phyloP scores from a whole-genome alignment of 495 filamentous ascomycete genomes.

The Neurospora sp. region DNA sequence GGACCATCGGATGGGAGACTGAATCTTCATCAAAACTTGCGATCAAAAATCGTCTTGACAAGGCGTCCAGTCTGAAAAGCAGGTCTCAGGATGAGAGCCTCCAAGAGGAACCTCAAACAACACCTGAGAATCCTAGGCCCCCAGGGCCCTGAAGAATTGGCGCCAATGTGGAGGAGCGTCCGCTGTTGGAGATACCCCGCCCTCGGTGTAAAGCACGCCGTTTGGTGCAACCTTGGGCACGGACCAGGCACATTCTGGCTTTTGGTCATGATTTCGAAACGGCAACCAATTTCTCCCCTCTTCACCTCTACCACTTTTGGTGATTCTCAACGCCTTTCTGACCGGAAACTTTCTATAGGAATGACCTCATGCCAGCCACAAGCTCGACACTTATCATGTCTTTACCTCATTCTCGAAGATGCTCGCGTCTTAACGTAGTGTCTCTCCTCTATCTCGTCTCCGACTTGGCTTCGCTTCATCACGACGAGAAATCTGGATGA shows the following conservation, averaged over 20 bases:
- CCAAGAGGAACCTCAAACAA: background rate
- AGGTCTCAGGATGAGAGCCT: background rate
- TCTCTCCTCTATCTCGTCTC: background rate
- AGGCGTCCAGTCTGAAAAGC: background rate
- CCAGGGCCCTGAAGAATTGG: background rate
- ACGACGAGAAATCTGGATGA: background rate
- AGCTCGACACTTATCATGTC: background rate
- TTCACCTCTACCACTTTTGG: background rate
- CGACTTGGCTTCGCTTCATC: background rate
- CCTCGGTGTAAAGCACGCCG: background rate
- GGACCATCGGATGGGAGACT: no score
- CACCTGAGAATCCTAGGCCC: background rate
- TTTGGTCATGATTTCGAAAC: background rate
- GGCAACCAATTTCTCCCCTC: background rate
- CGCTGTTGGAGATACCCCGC: background rate
- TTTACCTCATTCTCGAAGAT: background rate
- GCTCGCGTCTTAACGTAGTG: background rate
- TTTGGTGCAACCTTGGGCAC: background rate
- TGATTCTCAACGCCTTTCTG: background rate
- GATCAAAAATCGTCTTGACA: no score
- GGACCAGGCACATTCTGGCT: background rate
- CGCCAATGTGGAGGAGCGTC: background rate
- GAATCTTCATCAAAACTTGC: background rate
- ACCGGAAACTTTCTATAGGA: background rate
- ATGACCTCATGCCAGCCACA: background rate